Conservation (phyloP, 192 early-diverging fungal species). For the Linnemannia zychae region DNA sequence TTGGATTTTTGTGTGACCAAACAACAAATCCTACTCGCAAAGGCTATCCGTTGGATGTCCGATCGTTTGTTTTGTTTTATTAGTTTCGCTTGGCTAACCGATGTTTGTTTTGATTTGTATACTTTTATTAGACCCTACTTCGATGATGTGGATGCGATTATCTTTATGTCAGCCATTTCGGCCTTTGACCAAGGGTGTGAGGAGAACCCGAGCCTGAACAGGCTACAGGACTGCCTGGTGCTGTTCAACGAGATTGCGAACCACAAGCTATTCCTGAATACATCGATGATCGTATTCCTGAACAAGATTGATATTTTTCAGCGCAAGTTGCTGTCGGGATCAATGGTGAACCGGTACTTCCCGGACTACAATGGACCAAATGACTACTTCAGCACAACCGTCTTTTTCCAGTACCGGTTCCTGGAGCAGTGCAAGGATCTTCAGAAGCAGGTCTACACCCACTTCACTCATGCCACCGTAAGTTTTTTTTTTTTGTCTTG, state of each 20-base stretch:
- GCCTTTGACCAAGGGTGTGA: constrained; percentile 74
- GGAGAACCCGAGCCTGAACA: constrained; percentile 73
- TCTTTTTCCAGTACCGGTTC: constrained; percentile 63
- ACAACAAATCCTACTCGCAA: neutral
- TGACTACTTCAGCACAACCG: constrained; percentile 60
- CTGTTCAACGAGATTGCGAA: constrained; percentile 61
- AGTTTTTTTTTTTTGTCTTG: constrained; percentile 16
- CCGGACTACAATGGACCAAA: constrained; percentile 68
- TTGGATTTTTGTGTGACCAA: neutral
- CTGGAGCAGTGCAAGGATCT: constrained; percentile 56
- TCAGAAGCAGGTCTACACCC: constrained; percentile 64
- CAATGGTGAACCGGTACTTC: constrained; percentile 65
- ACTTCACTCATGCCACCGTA: constrained; percentile 65
- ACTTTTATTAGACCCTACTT: constrained; percentile 67
- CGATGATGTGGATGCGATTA: constrained; percentile 78
- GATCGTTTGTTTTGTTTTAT: neutral
- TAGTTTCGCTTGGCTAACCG: neutral
- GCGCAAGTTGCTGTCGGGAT: constrained; percentile 60
- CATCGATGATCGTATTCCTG: constrained; percentile 72
- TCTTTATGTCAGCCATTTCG: constrained; percentile 76
- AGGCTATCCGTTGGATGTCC: neutral
- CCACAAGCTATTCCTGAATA: constrained; percentile 64
- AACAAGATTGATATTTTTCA: constrained; percentile 78
- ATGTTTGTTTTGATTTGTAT: neutral
- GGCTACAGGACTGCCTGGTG: constrained; percentile 60